phyloP scores from a whole-genome alignment of 192 early-diverging fungal genomes.

The Phycomyces nitens region DNA sequence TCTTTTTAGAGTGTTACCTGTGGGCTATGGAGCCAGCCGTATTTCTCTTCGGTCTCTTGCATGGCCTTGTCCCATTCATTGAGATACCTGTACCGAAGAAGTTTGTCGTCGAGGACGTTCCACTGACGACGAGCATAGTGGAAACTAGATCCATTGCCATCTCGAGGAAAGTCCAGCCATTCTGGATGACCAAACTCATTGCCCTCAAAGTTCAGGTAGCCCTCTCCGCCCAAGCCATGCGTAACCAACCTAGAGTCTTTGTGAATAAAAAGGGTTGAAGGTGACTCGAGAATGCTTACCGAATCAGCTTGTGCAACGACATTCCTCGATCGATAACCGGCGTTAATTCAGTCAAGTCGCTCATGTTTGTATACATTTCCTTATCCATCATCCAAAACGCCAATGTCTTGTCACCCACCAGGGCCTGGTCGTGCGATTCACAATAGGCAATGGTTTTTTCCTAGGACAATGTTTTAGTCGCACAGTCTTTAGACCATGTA shows the following conservation, averaged over 20 bases:
- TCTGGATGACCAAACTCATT: constrained; percentile 99
- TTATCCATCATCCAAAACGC: constrained; percentile 99
- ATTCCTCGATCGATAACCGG: constrained; percentile 92
- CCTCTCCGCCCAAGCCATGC: constrained; percentile 89
- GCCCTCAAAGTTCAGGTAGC: constrained; percentile 95
- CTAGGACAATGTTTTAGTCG: constrained; percentile 41
- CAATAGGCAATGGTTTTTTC: constrained; percentile 95
- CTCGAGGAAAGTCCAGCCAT: constrained; percentile 98
- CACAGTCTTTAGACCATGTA: background rate
- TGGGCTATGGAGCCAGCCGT: constrained; percentile 62
- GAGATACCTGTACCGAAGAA: constrained; percentile 91
- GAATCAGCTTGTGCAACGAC: constrained; percentile 95
- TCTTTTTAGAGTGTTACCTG: constrained; percentile 44
- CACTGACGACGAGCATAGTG: constrained; percentile 95
- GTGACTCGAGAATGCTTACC: constrained; percentile 35
- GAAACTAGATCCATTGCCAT: constrained; percentile 84
- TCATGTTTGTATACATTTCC: constrained; percentile 98
- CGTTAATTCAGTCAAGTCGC: constrained; percentile 71
- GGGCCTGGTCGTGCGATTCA: constrained; percentile 96
- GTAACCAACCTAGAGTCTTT: constrained; percentile 64
- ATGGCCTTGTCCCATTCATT: constrained; percentile 88
- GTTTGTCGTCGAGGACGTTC: constrained; percentile 85
- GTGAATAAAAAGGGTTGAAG: background rate
- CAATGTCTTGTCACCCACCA: constrained; percentile 97
- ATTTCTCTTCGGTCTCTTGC: constrained; percentile 69